These are phyloP conservation scores for Russula griseocarnosa DNA, from an alignment of 768 basidiomycete genomes.

Conservation along the genomic window DNA sequence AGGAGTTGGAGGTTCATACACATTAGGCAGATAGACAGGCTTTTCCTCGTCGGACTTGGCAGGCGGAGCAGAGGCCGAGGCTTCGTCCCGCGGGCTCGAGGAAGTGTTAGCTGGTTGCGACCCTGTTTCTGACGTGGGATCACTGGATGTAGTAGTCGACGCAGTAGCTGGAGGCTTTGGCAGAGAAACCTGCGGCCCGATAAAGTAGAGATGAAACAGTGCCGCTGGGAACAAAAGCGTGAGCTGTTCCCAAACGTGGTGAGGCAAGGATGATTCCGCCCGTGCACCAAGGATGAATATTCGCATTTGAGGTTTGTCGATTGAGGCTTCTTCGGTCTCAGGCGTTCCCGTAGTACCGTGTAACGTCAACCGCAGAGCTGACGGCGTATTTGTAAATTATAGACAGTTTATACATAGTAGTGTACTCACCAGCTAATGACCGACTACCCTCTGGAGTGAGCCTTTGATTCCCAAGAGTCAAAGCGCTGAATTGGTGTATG, in stretches of 20 bases:
- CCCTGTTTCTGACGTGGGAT: slow-evolving; percentile 15
- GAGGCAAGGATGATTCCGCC: slow-evolving; percentile 91
- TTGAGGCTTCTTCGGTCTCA: slow-evolving; percentile 70
- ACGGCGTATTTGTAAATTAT: not conserved
- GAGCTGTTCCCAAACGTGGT: slow-evolving; percentile 93
- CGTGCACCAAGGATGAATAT: slow-evolving; percentile 94
- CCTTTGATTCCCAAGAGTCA: slow-evolving; percentile 81
- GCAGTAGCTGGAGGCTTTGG: slow-evolving; percentile 43
- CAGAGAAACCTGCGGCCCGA: slow-evolving; percentile 92
- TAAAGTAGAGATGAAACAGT: slow-evolving; percentile 89
- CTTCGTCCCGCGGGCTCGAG: slow-evolving; percentile 4
- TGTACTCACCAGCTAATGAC: slow-evolving; percentile 76
- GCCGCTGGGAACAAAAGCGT: slow-evolving; percentile 89
- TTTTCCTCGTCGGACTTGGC: slow-evolving; percentile 38
- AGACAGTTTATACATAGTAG: not conserved
- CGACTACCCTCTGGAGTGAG: slow-evolving; percentile 90
- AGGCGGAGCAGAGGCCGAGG: slow-evolving; percentile 9
- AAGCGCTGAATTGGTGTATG: slow-evolving; percentile 84
- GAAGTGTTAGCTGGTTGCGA: slow-evolving; percentile 20
- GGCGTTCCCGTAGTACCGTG: slow-evolving; percentile 87
- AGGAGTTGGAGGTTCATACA: slow-evolving; percentile 76
- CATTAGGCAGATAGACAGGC: slow-evolving; percentile 63
- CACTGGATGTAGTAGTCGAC: slow-evolving; percentile 32
- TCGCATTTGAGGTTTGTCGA: slow-evolving; percentile 79
- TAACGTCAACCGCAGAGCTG: slow-evolving; percentile 85